Conservation (phyloP, 1,284 basidiomycete species). For the Pseudozyma sp. region DNA sequence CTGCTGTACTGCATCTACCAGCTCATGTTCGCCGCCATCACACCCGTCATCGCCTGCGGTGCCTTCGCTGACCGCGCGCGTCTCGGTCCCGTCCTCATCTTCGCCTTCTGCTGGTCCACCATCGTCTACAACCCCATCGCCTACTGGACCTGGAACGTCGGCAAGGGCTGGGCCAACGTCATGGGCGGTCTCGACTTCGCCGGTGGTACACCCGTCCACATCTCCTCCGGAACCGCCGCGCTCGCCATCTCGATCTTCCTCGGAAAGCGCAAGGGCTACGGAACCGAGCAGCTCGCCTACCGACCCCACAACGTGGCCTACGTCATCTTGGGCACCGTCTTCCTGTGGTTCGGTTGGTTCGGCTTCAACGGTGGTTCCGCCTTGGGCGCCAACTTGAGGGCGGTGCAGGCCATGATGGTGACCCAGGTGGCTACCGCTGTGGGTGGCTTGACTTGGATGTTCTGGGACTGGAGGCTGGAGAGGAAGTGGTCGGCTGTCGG, state of each 20-base stretch:
- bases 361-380: constrained; percentile 69
- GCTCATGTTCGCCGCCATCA: constrained; percentile 83
- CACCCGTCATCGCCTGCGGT: constrained; percentile 80
- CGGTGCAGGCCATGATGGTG: constrained; percentile 70
- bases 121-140: constrained; percentile 78
- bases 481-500: constrained; percentile 76
- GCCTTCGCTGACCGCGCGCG: constrained; percentile 91
- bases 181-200: constrained; percentile 70
- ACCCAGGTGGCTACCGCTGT: constrained; percentile 81
- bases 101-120: constrained; percentile 88
- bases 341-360: constrained; percentile 70
- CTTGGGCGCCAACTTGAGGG: constrained; percentile 70
- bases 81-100: constrained; percentile 86
- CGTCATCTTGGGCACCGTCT: constrained; percentile 70
- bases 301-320: constrained; percentile 68
- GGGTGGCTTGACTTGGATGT: constrained; percentile 70
- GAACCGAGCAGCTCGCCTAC: constrained; percentile 69
- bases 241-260: constrained; percentile 68
- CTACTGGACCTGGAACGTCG: constrained; percentile 67
- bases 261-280: constrained; percentile 70
- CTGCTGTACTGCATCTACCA: constrained; percentile 90
- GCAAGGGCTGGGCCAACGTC: constrained; percentile 63
- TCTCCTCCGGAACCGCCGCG: constrained; percentile 69
- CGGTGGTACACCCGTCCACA: constrained; percentile 70
- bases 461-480: constrained; percentile 64